These are phyloP conservation scores for Cystobasidiaceae sp. DNA, from an alignment of 1,284 basidiomycete genomes.

Conservation along the genomic window DNA sequence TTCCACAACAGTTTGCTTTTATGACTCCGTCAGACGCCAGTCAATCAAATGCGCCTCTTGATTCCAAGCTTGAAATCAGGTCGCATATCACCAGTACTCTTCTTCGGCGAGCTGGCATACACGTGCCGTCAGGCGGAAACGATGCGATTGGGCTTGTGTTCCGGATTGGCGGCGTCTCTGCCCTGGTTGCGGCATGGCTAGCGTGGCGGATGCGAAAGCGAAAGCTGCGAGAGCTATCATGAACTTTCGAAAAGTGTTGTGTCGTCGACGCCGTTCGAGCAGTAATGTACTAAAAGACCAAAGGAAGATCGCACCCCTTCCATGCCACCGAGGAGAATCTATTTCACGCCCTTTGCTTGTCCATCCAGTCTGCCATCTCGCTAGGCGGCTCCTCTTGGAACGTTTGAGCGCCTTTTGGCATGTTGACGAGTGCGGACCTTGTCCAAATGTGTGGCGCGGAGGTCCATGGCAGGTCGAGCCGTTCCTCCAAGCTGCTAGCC, in stretches of 20 bases:
- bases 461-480: slow-evolving; percentile 2
- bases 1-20: slow-evolving; percentile 14
- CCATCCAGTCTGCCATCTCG: no score
- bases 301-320: no score
- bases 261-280: no score
- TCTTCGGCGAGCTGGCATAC: slow-evolving; percentile 6
- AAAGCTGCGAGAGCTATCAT: no score
- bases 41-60: no score
- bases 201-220: slow-evolving; percentile 34
- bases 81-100: no score
- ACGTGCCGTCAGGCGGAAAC: slow-evolving; percentile 19
- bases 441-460: slow-evolving; percentile 13
- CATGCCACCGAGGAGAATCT: no score
- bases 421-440: slow-evolving; percentile 9
- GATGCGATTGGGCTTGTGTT: slow-evolving; percentile 40
- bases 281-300: no score
- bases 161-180: slow-evolving; percentile 38
- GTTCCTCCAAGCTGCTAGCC: neutral
- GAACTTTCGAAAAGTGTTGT: no score
- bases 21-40: neutral
- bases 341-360: no score
- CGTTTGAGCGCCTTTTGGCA: neutral
- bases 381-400: slow-evolving; percentile 6
- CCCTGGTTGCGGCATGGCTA: slow-evolving; percentile 34
- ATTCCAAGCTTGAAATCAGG: no score